Base-by-base conservation (phyloP, 1,284 basidiomycete genomes). In the Mycena sp. region DNA sequence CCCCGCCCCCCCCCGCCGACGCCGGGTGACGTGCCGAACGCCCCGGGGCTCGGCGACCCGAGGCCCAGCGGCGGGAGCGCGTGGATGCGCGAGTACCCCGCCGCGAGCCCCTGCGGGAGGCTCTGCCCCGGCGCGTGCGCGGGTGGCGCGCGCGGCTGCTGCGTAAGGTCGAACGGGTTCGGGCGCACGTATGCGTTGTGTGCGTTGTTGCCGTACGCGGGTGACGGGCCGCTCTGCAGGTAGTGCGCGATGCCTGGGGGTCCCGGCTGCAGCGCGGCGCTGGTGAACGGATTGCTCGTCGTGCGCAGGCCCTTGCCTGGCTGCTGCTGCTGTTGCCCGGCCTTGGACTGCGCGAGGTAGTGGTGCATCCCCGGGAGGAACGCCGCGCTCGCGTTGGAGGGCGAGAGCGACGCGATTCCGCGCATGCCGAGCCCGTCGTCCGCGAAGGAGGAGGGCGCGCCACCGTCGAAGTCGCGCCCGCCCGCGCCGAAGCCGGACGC, bases 91-190 rank as follows among this genome's bases (percentile, higher is more conserved):
- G 92, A 94, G 73, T 93, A 89, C 3, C 94, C 94, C 0, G 93
- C 93, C 0, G 93, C 93, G 25, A 95, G 81, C 37, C 93, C 93
- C 66, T 95, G 93, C 1, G 94, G 93, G n/a, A 95, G 81, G 76
- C 88, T 91, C 75, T 94, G 93, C 0, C 93, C 93, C 0, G 93
- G 93, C 1, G 92, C 92, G 68, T 95, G 93, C 12, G 86, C 78
- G 71, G 92, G 90, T 35, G 92, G 77, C 1, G 91, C 91, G 19
- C 88, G 83, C 21, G 89, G 67, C 14, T 73, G 75, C 58, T 82
- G 80, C 1, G 80, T 81, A 29, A 81, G 74, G 62, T 82, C 81
- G 64, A 82, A 82, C 1, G 80, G 80, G 29, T 67, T 67, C 32
- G 65, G 61, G 54, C 58, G 65, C 17, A 67, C 54, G 48, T 67